Percentiles rank a stretch among this genome's conserved stretches.
phyloP scores from a whole-genome alignment of 2,329 filamentous ascomycete genomes.

The Alternaria gaisen region DNA sequence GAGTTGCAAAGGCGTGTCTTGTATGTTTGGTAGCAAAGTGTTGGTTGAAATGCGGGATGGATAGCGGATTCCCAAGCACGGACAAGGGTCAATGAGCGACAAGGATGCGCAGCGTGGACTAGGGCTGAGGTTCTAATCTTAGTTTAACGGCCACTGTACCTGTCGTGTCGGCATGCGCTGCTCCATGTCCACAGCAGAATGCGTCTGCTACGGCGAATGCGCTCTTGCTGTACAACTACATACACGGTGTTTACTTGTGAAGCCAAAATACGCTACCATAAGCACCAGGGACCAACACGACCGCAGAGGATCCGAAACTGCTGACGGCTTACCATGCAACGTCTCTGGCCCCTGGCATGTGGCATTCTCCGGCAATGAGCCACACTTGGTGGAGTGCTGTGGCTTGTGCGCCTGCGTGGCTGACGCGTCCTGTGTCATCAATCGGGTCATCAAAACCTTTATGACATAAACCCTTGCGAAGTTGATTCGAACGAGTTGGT shows the following conservation, averaged over 20 bases:
- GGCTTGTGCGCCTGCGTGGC: constrained; percentile 12
- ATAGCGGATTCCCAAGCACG: constrained; percentile 5
- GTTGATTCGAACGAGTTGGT: not conserved
- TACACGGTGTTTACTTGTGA: not conserved
- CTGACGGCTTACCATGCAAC: constrained; percentile 17
- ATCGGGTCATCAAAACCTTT: not conserved
- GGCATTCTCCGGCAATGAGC: constrained; percentile 7
- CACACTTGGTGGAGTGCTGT: constrained; percentile 16
- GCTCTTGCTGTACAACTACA: not conserved
- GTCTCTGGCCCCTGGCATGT: constrained; percentile 10
- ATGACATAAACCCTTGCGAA: not conserved
- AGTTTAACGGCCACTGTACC: not conserved
- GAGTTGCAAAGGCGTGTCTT: constrained; percentile 6
- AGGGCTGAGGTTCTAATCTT: constrained; percentile 14
- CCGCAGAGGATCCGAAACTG: constrained; percentile 12
- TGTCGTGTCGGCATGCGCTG: constrained; percentile 1
- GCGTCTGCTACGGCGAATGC: not conserved
- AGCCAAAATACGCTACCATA: not conserved
- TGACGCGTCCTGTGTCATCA: constrained; percentile 1
- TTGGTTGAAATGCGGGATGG: constrained; percentile 19
- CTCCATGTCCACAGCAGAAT: not conserved
- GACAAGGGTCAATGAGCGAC: constrained; percentile 8
- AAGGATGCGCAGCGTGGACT: constrained; percentile 15
- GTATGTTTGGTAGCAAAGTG: constrained; percentile 14
- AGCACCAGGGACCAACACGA: constrained; percentile 1